These are phyloP conservation scores for Roridomyces roridus DNA, from an alignment of 768 basidiomycete species.

Conservation along the genomic window DNA sequence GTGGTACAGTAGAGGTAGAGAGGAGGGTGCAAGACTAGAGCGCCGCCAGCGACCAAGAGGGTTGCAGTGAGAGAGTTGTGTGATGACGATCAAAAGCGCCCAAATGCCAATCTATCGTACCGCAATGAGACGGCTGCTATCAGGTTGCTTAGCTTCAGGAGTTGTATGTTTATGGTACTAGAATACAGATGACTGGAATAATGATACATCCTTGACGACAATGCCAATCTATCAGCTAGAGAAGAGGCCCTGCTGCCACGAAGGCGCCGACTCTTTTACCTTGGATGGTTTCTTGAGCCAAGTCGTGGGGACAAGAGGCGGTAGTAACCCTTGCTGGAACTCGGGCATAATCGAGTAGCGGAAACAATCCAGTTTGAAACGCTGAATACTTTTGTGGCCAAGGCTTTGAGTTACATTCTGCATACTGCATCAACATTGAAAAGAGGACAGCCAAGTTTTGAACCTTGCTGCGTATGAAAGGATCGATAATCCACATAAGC, in stretches of 20 bases:
- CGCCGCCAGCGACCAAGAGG: slow-evolving; percentile 35
- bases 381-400: not conserved
- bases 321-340: no score
- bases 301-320: not conserved
- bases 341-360: not conserved
- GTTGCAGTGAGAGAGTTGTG: not conserved
- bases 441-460: not conserved
- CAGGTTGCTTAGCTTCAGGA: no score
- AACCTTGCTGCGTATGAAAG: slow-evolving; percentile 48
- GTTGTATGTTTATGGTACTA: no score
- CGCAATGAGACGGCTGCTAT: no score
- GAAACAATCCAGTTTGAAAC: slow-evolving; percentile 11
- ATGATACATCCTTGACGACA: no score
- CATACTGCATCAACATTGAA: not conserved
- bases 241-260: no score
- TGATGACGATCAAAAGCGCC: not conserved
- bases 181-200: no score
- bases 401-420: slow-evolving; percentile 27
- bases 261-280: no score
- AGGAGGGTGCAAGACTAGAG: slow-evolving; percentile 15
- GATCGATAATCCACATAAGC: slow-evolving; percentile 41
- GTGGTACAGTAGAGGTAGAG: slow-evolving; percentile 32
- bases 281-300: no score
- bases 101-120: no score
- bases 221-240: no score